phyloP scores from a whole-genome alignment of 148 eudicot genomes.

The Limonium bicolor region DNA sequence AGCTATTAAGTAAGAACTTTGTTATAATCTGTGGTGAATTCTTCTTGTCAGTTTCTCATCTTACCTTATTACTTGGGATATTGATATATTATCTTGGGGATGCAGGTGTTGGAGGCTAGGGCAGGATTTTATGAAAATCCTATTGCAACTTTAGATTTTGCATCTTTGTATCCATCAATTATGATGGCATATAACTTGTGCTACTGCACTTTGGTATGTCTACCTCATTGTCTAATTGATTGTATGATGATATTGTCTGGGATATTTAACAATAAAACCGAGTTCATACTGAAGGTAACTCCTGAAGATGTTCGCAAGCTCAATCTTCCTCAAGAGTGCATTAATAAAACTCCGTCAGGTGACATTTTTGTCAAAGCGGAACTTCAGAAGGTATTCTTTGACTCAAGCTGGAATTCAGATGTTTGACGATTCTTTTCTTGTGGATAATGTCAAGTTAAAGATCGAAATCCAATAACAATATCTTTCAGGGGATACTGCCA shows the following conservation, averaged over 20 bases:
- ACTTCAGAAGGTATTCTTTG: conserved; percentile 60
- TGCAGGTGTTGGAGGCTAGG: conserved; percentile 89
- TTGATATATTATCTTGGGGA: too few species aligned
- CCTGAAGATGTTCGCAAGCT: conserved; percentile 73
- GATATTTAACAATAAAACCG: too few species aligned
- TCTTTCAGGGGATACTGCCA: conserved; percentile 91
- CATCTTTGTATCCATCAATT: conserved; percentile 95
- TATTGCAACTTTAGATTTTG: conserved; percentile 96
- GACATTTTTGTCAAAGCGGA: conserved; percentile 87
- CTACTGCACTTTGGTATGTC: conserved; percentile 82
- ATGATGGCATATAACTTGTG: conserved; percentile 99
- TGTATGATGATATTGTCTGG: too few species aligned
- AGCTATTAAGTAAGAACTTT: too few species aligned
- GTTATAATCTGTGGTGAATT: too few species aligned
- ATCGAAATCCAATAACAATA: conserved; percentile 4
- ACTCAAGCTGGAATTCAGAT: not conserved
- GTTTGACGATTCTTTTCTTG: not conserved
- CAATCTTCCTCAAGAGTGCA: conserved; percentile 74
- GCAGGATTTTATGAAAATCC: conserved; percentile 96
- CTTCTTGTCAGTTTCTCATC: too few species aligned
- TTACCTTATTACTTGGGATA: not conserved
- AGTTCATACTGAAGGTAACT: conserved; percentile 51
- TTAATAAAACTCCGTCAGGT: conserved; percentile 93
- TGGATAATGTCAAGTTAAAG: too few species aligned
- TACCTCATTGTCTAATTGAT: too few species aligned